phyloP scores from a whole-genome alignment of 2,329 filamentous ascomycete species.

The Cladosporium oxysporum region DNA sequence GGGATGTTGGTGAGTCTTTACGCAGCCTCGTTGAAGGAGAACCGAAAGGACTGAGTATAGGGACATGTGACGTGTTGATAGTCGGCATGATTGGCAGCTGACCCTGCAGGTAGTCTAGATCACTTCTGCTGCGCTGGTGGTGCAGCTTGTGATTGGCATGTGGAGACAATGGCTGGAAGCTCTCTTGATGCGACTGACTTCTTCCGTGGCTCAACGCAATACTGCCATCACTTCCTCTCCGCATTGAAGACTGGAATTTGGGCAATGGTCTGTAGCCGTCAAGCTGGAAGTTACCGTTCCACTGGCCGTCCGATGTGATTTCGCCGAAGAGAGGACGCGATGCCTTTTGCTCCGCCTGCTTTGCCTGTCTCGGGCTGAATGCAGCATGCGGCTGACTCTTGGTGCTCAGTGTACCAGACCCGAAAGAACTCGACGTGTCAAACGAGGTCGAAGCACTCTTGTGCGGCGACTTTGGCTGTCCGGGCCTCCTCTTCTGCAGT shows the following conservation, averaged over 20 bases:
- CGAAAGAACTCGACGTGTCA: constrained; percentile 32
- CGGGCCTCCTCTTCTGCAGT: constrained; percentile 34
- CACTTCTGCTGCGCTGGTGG: constrained; percentile 38
- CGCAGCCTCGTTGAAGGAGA: constrained; percentile 15
- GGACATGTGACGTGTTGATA: constrained; percentile 21
- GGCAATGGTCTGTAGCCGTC: constrained; percentile 33
- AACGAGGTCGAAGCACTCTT: constrained; percentile 33
- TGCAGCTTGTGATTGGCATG: constrained; percentile 27
- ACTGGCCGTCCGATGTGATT: constrained; percentile 61
- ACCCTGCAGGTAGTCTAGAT: constrained; percentile 31
- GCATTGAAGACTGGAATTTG: constrained; percentile 28
- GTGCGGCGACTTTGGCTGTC: constrained; percentile 28
- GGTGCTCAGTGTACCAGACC: constrained; percentile 28
- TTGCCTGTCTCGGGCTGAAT: constrained; percentile 29
- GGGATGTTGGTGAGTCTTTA: constrained; percentile 29
- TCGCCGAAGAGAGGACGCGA: constrained; percentile 71
- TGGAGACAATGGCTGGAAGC: constrained; percentile 26
- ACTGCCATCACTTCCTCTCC: constrained; percentile 73
- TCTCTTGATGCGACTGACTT: constrained; percentile 54
- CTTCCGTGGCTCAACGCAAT: constrained; percentile 55
- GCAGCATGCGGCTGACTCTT: constrained; percentile 34
- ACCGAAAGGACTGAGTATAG: constrained; percentile 11
- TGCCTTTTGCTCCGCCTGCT: constrained; percentile 23
- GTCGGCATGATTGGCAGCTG: constrained; percentile 34
- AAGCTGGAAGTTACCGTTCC: constrained; percentile 42